A percentile compares a stretch with the other conserved stretches of the same genome.
Evolutionary conservation across 805 yeast species (phyloP).

Genomic region (Debaryomyces prosopidis): DNA sequence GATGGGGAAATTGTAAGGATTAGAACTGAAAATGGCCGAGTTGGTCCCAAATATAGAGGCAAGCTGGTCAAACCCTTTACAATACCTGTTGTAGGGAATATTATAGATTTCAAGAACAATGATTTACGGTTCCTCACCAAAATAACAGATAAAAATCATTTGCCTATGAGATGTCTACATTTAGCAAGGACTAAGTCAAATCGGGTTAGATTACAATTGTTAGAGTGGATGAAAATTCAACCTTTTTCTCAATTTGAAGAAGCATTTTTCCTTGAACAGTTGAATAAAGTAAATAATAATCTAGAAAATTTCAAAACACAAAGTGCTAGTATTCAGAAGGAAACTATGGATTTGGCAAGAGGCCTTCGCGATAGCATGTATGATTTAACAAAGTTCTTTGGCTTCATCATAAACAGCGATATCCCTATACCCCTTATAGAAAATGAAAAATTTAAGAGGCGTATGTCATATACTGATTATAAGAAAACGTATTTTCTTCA

Average conservation of each 20-base stretch:
- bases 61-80: slow-evolving; percentile 7
- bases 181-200: slow-evolving; percentile 18
- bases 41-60: neutral
- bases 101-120: slow-evolving; percentile 35
- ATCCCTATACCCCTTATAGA: slow-evolving; percentile 5
- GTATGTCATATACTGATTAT: slow-evolving; percentile 5
- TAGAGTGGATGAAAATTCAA: slow-evolving; percentile 37
- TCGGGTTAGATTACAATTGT: slow-evolving; percentile 26
- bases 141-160: slow-evolving; percentile 6
- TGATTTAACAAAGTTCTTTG: slow-evolving; percentile 20
- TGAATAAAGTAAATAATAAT: slow-evolving; percentile 15
- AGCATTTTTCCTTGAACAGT: slow-evolving; percentile 17
- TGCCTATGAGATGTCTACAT: slow-evolving; percentile 12
- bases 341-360: slow-evolving; percentile 18
- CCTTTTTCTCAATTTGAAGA: slow-evolving; percentile 34
- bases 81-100: slow-evolving; percentile 24
- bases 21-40: neutral
- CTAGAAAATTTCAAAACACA: slow-evolving; percentile 13
- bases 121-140: slow-evolving; percentile 33
- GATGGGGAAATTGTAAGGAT: neutral
- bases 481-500: slow-evolving; percentile 18
- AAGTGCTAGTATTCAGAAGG: slow-evolving; percentile 15
- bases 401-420: slow-evolving; percentile 11
- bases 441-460: slow-evolving; percentile 10
- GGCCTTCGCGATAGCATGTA: slow-evolving; percentile 18